Conservation (phyloP, 495 filamentous ascomycete genomes). For the Pseudomonodictys pantanalensis region DNA sequence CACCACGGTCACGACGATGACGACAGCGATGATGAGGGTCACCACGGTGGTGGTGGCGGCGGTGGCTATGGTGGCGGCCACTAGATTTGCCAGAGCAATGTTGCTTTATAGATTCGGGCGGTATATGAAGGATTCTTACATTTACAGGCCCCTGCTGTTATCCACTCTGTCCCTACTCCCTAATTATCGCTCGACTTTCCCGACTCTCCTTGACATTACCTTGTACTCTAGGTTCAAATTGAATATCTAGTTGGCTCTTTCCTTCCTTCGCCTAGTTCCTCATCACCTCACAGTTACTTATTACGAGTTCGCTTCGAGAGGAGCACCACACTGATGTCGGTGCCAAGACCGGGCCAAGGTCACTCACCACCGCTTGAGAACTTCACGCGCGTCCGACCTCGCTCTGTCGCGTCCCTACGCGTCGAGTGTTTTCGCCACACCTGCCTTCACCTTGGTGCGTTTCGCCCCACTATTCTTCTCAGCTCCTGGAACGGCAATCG, state of each 20-base stretch:
- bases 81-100: neutral
- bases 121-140: neutral
- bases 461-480: too few species aligned
- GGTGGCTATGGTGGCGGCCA: neutral
- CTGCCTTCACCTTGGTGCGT: too few species aligned
- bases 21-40: neutral
- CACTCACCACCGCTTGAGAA: too few species aligned
- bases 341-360: too few species aligned
- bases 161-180: neutral
- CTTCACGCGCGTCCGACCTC: too few species aligned
- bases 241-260: constrained; percentile 5
- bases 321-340: neutral
- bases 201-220: neutral
- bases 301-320: neutral
- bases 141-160: neutral
- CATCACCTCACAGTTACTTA: neutral
- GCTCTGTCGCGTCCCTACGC: too few species aligned
- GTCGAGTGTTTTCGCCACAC: too few species aligned
- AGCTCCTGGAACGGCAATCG: too few species aligned
- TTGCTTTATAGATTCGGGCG: neutral
- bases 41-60: too few species aligned
- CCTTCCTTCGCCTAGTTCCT: neutral
- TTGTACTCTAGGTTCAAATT: constrained; percentile 20
- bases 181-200: constrained; percentile 9
- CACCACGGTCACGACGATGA: neutral